Evolutionary conservation across 495 filamentous ascomycete genomes (phyloP).

Genomic region (Chaetomidium leptoderma): DNA sequence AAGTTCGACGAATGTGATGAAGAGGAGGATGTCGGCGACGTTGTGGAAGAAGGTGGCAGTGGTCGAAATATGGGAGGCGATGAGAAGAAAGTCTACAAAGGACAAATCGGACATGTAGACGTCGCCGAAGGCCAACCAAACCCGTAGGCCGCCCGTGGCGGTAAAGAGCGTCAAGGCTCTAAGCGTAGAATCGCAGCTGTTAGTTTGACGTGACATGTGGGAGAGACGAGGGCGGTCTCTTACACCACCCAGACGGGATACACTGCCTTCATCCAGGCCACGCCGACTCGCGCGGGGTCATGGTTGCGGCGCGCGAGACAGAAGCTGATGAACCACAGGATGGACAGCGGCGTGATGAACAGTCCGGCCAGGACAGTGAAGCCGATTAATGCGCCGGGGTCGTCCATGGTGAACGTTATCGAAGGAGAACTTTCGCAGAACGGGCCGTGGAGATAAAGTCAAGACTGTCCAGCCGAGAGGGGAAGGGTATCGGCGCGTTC

Average conservation of each 20-base stretch:
- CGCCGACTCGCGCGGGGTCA: slow-evolving; percentile 24
- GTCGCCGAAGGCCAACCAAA: neutral
- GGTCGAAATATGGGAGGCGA: neutral
- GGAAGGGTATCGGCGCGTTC: too few species aligned
- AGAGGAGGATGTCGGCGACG: slow-evolving; percentile 20
- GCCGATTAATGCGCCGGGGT: neutral
- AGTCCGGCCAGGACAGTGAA: slow-evolving; percentile 12
- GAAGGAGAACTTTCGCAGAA: neutral
- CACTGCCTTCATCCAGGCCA: slow-evolving; percentile 25
- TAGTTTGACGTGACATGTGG: neutral
- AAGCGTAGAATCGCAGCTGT: neutral
- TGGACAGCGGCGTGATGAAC: slow-evolving; percentile 15
- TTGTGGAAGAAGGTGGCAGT: slow-evolving; percentile 6
- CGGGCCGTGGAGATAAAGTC: too few species aligned
- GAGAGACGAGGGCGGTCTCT: neutral
- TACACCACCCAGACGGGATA: slow-evolving; percentile 24
- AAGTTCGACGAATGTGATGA: slow-evolving; percentile 24
- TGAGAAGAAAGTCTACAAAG: neutral
- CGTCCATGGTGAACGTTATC: neutral
- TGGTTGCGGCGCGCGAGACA: slow-evolving; percentile 16
- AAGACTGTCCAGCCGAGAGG: too few species aligned
- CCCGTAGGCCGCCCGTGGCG: neutral
- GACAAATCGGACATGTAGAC: neutral
- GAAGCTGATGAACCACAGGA: slow-evolving; percentile 26
- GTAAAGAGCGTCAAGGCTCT: slow-evolving; percentile 1